phyloP scores from a whole-genome alignment of 768 basidiomycete species.

The Scleroderma bovista region DNA sequence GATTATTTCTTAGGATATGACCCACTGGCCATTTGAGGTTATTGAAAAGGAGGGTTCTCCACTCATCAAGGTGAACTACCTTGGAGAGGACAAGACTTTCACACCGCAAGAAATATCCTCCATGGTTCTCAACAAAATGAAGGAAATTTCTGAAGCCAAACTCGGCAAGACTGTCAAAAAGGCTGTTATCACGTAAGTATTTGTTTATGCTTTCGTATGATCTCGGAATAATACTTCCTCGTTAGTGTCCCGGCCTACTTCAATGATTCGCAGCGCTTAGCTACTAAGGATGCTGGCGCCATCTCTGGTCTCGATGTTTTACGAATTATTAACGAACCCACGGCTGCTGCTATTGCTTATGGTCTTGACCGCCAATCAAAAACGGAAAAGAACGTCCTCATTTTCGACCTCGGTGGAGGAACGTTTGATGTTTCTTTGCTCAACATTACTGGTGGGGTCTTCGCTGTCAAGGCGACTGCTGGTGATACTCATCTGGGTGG shows the following conservation, averaged over 20 bases:
- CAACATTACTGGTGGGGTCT: conserved; percentile 96
- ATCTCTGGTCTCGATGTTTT: conserved; percentile 98
- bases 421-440: conserved; percentile 99
- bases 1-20: conserved; percentile 63
- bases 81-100: conserved; percentile 92
- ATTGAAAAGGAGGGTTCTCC: conserved; percentile 97
- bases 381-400: conserved; percentile 95
- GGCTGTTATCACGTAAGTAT: conserved; percentile 91
- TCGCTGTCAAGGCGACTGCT: conserved; percentile 98
- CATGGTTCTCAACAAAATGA: conserved; percentile 99
- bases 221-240: conserved; percentile 2
- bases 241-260: conserved; percentile 94
- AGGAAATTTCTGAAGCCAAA: conserved; percentile 99
- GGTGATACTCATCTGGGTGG: conserved; percentile 99
- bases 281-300: conserved; percentile 98
- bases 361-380: conserved; percentile 95
- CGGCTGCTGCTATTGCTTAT: conserved; percentile 98
- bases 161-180: conserved; percentile 98
- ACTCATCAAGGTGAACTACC: conserved; percentile 93
- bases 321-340: conserved; percentile 99
- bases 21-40: conserved; percentile 97
- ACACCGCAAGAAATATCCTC: conserved; percentile 99
- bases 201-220: neutral
- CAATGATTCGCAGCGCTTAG: conserved; percentile 99
- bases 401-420: conserved; percentile 99